A percentile compares a stretch with the other conserved stretches of the same genome.
These are phyloP conservation scores for Leccinum pallidistipes DNA, from an alignment of 1,284 basidiomycete genomes.

Conservation along the genomic window DNA sequence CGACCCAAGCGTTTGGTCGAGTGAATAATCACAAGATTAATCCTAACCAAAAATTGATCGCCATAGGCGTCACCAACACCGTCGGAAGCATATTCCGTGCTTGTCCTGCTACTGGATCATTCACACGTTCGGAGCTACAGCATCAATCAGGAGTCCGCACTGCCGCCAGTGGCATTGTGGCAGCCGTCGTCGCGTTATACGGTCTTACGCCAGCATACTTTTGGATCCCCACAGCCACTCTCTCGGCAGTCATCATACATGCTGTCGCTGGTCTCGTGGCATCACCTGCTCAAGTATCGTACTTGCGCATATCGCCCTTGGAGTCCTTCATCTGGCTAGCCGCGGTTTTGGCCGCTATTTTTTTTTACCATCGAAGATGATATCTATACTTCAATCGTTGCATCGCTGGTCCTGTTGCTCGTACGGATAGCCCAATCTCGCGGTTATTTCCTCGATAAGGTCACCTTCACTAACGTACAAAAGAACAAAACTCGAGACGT, in stretches of 20 bases:
- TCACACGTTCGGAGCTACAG: slow-evolving; percentile 96
- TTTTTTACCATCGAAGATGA: slow-evolving; percentile 88
- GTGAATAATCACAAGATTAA: slow-evolving; percentile 98
- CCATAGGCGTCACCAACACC: slow-evolving; percentile 95
- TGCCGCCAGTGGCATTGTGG: slow-evolving; percentile 86
- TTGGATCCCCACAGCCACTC: slow-evolving; percentile 78
- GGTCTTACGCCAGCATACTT: slow-evolving; percentile 90
- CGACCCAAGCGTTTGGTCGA: slow-evolving; percentile 81
- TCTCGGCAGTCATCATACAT: slow-evolving; percentile 95
- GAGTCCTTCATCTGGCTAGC: slow-evolving; percentile 92
- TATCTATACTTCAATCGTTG: slow-evolving; percentile 87
- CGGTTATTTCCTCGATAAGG: slow-evolving; percentile 88
- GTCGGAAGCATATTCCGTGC: slow-evolving; percentile 86
- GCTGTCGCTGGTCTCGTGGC: slow-evolving; percentile 93
- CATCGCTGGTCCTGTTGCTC: slow-evolving; percentile 84
- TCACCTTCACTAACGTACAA: slow-evolving; percentile 42
- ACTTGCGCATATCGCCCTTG: slow-evolving; percentile 92
- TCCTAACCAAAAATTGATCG: slow-evolving; percentile 96
- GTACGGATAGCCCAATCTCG: slow-evolving; percentile 91
- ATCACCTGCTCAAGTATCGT: slow-evolving; percentile 85
- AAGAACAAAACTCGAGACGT: slow-evolving; percentile 62
- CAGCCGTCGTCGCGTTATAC: slow-evolving; percentile 83
- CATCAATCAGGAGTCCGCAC: slow-evolving; percentile 96
- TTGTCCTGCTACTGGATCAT: slow-evolving; percentile 97
- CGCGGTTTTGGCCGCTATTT: slow-evolving; percentile 87